Conservation (phyloP, 2,329 filamentous ascomycete genomes). For the Penicillium sp. region DNA sequence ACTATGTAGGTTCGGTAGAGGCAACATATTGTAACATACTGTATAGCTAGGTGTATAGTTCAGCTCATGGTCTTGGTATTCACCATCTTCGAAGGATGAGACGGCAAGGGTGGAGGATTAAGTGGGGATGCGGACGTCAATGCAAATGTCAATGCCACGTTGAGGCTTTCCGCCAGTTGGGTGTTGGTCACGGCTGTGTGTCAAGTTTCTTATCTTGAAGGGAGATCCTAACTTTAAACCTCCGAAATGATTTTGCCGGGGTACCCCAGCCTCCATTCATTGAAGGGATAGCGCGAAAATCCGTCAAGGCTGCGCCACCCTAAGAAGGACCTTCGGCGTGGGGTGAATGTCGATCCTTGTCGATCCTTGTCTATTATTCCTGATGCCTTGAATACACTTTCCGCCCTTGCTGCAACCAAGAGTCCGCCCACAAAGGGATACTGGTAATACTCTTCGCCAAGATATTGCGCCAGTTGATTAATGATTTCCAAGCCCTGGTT, state of each 20-base stretch:
- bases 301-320: conserved; percentile 1
- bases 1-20: not conserved
- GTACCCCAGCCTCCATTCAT: not conserved
- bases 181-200: conserved; percentile 3
- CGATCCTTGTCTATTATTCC: not conserved
- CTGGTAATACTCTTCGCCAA: not conserved
- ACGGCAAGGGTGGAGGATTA: not conserved
- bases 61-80: not conserved
- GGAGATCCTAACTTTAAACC: conserved; percentile 7
- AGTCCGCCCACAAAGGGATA: not conserved
- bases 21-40: not conserved
- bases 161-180: not conserved
- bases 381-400: not conserved
- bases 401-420: not conserved
- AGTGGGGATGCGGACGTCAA: not conserved
- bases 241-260: not conserved
- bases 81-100: not conserved
- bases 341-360: conserved; percentile 1
- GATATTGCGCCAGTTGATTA: not conserved
- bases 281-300: not conserved
- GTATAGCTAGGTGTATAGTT: not conserved
- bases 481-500: not conserved
- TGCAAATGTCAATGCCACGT: not conserved
- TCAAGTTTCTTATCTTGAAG: not conserved
- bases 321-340: not conserved